phyloP scores from a whole-genome alignment of 2,329 filamentous ascomycete genomes.

The Calonectria pauciramosa region DNA sequence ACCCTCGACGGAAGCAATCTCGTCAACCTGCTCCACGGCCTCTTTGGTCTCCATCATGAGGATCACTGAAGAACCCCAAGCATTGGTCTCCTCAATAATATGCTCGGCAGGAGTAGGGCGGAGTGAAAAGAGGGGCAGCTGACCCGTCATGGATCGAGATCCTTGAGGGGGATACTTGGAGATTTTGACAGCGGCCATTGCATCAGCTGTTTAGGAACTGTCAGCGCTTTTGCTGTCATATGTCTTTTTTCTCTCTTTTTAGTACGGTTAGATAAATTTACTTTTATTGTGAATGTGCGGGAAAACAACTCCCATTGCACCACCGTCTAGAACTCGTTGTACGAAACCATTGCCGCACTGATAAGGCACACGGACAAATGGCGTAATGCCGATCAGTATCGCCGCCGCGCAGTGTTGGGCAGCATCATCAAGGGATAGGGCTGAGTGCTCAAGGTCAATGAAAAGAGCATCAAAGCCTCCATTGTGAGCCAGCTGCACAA shows the following conservation, averaged over 20 bases:
- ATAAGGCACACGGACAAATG: not conserved
- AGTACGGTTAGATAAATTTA: not conserved
- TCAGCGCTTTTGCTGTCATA: not conserved
- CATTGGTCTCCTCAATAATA: not conserved
- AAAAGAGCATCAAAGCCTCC: not conserved
- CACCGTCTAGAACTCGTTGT: not conserved
- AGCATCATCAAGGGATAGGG: not conserved
- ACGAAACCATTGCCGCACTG: not conserved
- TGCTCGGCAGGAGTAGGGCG: not conserved
- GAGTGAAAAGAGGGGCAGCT: not conserved
- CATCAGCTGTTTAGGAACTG: not conserved
- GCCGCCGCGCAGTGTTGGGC: not conserved
- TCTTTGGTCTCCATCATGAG: not conserved
- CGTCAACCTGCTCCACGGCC: not conserved
- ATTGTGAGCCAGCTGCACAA: not conserved
- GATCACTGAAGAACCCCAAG: not conserved
- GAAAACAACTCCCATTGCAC: not conserved
- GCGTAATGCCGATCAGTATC: not conserved
- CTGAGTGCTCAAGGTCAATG: not conserved
- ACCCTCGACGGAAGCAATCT: not conserved
- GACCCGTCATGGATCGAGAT: not conserved
- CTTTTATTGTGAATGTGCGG: not conserved
- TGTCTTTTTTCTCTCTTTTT: not conserved
- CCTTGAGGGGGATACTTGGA: not conserved
- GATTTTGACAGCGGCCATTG: not conserved